phyloP scores from a whole-genome alignment of 306 rosid genomes.

The Boehmeria nivea region DNA sequence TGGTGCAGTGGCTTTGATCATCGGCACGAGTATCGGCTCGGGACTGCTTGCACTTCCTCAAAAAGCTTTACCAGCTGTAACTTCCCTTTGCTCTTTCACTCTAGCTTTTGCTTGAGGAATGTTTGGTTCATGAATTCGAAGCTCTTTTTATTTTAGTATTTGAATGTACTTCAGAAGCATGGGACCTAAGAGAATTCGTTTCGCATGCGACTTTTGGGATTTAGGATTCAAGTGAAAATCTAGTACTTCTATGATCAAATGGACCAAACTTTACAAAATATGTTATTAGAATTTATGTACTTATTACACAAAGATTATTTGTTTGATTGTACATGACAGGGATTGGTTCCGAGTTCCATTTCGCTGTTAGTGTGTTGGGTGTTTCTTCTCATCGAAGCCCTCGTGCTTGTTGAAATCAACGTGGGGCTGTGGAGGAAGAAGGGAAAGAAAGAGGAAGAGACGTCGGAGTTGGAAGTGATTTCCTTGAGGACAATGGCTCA shows the following conservation, averaged over 20 bases:
- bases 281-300: neutral
- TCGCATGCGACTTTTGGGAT: no score
- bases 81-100: neutral
- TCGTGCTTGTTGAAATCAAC: constrained; percentile 59
- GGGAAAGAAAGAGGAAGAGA: constrained; percentile 23
- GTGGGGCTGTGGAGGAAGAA: constrained; percentile 48
- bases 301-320: neutral
- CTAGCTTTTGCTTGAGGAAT: no score
- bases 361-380: constrained; percentile 55
- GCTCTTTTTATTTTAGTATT: no score
- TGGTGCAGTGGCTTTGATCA: constrained; percentile 64
- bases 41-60: constrained; percentile 73
- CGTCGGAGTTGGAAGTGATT: constrained; percentile 46
- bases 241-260: no score
- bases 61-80: constrained; percentile 68
- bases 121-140: no score
- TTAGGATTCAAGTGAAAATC: no score
- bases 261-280: no score
- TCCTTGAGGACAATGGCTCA: constrained; percentile 75
- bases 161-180: no score
- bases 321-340: constrained; percentile 24
- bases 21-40: constrained; percentile 61
- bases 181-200: no score
- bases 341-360: constrained; percentile 65
- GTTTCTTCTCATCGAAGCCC: constrained; percentile 59